A percentile compares a stretch with the other conserved stretches of the same genome.
phyloP scores from a whole-genome alignment of 75 land plant genomes.

The Pinus albicaulis region DNA sequence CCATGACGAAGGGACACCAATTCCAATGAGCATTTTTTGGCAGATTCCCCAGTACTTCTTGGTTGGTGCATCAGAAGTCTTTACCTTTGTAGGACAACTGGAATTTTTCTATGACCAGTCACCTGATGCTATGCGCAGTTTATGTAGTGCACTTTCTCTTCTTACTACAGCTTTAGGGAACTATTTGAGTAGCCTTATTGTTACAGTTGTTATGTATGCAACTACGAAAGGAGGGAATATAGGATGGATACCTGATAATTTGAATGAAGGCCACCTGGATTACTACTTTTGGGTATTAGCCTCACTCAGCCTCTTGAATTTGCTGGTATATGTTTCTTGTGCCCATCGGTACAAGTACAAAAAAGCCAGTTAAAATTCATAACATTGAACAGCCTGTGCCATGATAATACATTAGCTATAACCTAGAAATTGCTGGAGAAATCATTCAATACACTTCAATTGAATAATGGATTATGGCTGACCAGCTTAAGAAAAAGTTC shows the following conservation, averaged over 20 bases:
- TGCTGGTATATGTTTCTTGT: conserved; percentile 46
- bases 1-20: conserved; percentile 8
- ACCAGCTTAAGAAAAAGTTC: too few relatives aligned
- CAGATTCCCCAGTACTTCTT: conserved; percentile 81
- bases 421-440: too few relatives aligned
- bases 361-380: conserved; percentile 16
- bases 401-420: too few relatives aligned
- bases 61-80: conserved; percentile 79
- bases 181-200: conserved; percentile 65
- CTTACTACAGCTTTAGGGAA: conserved; percentile 70
- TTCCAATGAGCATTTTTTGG: conserved; percentile 83
- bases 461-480: too few relatives aligned
- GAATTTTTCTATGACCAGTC: conserved; percentile 95
- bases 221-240: conserved; percentile 40
- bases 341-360: conserved; percentile 44
- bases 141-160: conserved; percentile 68
- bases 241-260: conserved; percentile 79
- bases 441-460: too few relatives aligned
- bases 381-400: neutral
- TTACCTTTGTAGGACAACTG: conserved; percentile 77
- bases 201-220: conserved; percentile 18
- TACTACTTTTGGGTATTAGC: conserved; percentile 84
- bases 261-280: conserved; percentile 78
- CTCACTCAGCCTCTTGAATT: conserved; percentile 53
- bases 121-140: conserved; percentile 91